phyloP scores from a whole-genome alignment of 2,329 filamentous ascomycete species.

The Lasiodiplodia sp. region DNA sequence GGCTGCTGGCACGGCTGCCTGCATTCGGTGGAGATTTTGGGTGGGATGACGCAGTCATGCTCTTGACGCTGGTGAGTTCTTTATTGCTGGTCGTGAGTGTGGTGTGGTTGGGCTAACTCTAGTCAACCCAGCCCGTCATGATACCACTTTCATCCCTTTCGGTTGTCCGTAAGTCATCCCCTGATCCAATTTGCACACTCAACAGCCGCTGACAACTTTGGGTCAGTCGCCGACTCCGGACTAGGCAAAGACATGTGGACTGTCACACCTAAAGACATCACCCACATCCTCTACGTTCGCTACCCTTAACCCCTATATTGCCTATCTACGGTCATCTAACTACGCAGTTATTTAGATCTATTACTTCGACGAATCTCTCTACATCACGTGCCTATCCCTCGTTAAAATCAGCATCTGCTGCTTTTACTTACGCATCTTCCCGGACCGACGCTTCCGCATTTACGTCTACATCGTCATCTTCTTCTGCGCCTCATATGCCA shows the following conservation, averaged over 20 bases:
- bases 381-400: constrained; percentile 41
- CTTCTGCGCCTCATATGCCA: constrained; percentile 34
- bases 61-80: constrained; percentile 32
- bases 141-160: constrained; percentile 39
- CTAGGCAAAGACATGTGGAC: constrained; percentile 63
- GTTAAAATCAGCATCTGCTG: constrained; percentile 43
- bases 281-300: constrained; percentile 48
- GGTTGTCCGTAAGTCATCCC: constrained; percentile 14
- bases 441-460: constrained; percentile 35
- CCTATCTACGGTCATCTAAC: neutral
- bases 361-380: constrained; percentile 45
- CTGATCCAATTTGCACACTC: neutral
- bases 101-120: neutral
- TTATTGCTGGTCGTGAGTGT: neutral
- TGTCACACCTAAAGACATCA: constrained; percentile 51
- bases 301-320: neutral
- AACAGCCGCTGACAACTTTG: neutral
- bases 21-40: constrained; percentile 42
- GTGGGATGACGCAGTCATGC: constrained; percentile 49
- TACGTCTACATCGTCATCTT: constrained; percentile 40
- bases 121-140: constrained; percentile 34
- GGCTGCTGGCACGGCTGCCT: constrained; percentile 47
- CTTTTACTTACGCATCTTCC: constrained; percentile 45
- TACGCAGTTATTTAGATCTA: constrained; percentile 33
- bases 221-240: constrained; percentile 45